Conservation (phyloP, 441 rosid species). For the Syzygium syzygioides region DNA sequence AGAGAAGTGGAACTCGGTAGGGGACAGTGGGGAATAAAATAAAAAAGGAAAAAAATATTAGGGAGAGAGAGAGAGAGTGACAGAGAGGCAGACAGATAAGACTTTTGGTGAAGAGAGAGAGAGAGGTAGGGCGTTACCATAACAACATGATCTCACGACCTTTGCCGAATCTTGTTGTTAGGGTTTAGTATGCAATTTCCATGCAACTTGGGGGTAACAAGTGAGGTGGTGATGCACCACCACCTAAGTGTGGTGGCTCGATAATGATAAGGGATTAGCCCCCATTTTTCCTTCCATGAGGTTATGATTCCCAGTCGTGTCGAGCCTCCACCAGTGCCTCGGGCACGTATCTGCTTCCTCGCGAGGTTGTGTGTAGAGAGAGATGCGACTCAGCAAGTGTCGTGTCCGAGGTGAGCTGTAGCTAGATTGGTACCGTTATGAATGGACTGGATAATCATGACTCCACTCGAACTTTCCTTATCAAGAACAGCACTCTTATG, state of each 20-base stretch:
- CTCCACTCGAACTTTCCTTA: not conserved
- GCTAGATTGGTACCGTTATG: not conserved
- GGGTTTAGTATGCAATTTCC: not conserved
- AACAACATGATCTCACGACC: slow-evolving; percentile 35
- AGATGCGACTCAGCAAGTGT: rapidly evolving
- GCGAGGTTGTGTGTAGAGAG: not conserved
- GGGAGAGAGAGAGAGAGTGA: slow-evolving; percentile 29
- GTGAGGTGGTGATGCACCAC: not conserved
- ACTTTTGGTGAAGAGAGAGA: not conserved
- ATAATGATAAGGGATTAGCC: too few species aligned
- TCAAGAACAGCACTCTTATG: rapidly evolving
- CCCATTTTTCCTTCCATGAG: not conserved
- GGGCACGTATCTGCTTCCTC: rapidly evolving
- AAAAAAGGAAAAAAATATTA: slow-evolving; percentile 17
- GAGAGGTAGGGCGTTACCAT: not conserved
- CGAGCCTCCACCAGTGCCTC: not conserved
- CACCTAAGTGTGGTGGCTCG: not conserved
- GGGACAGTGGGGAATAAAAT: slow-evolving; percentile 3
- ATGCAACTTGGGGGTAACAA: not conserved
- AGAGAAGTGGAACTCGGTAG: slow-evolving; percentile 3
- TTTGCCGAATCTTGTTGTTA: not conserved
- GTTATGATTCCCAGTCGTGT: not conserved
- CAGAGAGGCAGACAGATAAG: slow-evolving; percentile 51
- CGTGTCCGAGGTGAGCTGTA: rapidly evolving
- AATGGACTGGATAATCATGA: not conserved